These are phyloP conservation scores for Apiospora kogelbergensis DNA, from an alignment of 2,329 filamentous ascomycete genomes.

Conservation along the genomic window DNA sequence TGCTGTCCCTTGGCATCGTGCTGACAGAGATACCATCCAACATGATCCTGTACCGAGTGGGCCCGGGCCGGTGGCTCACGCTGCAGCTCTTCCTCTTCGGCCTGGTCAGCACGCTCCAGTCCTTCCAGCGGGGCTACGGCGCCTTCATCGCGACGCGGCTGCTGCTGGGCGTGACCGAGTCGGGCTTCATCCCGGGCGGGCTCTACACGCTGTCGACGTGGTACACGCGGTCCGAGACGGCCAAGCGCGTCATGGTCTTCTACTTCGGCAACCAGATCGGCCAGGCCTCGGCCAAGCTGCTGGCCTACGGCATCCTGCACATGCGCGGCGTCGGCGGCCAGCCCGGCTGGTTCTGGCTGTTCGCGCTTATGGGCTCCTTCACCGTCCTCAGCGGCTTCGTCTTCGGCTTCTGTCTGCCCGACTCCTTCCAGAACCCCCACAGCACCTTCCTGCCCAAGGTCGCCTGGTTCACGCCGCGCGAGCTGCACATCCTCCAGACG, in stretches of 20 bases:
- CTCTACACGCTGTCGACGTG: constrained; percentile 50
- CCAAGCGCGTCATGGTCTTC: constrained; percentile 46
- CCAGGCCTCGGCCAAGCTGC: constrained; percentile 46
- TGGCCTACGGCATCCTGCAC: constrained; percentile 46
- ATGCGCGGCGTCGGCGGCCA: constrained; percentile 39
- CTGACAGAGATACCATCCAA: constrained; percentile 53
- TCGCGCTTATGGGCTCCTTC: constrained; percentile 25
- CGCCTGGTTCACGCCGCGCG: constrained; percentile 42
- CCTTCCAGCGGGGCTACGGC: constrained; percentile 37
- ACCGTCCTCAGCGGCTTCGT: constrained; percentile 33
- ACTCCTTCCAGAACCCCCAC: constrained; percentile 35
- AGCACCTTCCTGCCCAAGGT: constrained; percentile 34
- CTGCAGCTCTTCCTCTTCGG: constrained; percentile 49
- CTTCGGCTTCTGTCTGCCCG: constrained; percentile 40
- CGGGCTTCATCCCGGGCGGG: constrained; percentile 49
- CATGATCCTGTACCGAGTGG: constrained; percentile 37
- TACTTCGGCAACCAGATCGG: constrained; percentile 55
- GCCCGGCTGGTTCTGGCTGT: constrained; percentile 50
- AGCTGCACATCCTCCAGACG: constrained; percentile 39
- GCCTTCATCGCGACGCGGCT: constrained; percentile 44
- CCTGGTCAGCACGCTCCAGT: constrained; percentile 43
- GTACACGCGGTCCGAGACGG: constrained; percentile 44
- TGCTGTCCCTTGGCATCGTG: constrained; percentile 48
- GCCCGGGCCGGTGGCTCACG: constrained; percentile 49
- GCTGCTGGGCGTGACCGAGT: constrained; percentile 45